Conservation (phyloP, 2,329 filamentous ascomycete genomes). For the Uncinocarpus reesii region DNA sequence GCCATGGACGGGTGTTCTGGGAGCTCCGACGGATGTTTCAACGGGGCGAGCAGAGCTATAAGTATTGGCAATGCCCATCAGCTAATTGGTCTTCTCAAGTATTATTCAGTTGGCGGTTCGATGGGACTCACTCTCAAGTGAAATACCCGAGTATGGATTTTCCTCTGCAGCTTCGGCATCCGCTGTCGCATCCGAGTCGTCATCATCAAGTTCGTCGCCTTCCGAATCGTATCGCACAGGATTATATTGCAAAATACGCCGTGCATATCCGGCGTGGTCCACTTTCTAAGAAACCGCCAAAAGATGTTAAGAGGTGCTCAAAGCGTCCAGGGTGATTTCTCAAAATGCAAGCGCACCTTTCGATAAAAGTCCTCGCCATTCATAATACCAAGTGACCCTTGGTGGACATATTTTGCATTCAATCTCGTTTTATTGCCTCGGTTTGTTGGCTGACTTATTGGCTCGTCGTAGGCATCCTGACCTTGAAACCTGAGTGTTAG, state of each 20-base stretch:
- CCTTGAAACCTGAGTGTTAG: not conserved
- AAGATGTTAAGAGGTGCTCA: not conserved
- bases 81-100: no score
- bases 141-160: constrained; percentile 51
- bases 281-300: constrained; percentile 39
- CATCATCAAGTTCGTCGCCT: constrained; percentile 50
- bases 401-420: constrained; percentile 47
- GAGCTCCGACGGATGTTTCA: constrained; percentile 52
- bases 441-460: constrained; percentile 46
- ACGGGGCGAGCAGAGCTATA: constrained; percentile 49
- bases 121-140: constrained; percentile 43
- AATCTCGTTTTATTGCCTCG: constrained; percentile 52
- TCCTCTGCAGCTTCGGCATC: constrained; percentile 48
- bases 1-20: constrained; percentile 50
- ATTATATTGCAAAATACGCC: constrained; percentile 50
- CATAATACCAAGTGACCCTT: constrained; percentile 44
- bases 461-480: constrained; percentile 41
- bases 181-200: constrained; percentile 49
- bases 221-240: constrained; percentile 54
- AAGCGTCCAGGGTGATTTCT: not conserved
- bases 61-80: not conserved
- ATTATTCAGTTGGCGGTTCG: not conserved
- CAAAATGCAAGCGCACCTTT: constrained; percentile 36
- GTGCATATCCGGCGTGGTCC: constrained; percentile 52
- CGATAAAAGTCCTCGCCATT: constrained; percentile 45